Evolutionary conservation across 371 early-diverging fungal species (phyloP), one percentile per base, ranked within the genome.

Genomic region (Mortierella sp.): DNA sequence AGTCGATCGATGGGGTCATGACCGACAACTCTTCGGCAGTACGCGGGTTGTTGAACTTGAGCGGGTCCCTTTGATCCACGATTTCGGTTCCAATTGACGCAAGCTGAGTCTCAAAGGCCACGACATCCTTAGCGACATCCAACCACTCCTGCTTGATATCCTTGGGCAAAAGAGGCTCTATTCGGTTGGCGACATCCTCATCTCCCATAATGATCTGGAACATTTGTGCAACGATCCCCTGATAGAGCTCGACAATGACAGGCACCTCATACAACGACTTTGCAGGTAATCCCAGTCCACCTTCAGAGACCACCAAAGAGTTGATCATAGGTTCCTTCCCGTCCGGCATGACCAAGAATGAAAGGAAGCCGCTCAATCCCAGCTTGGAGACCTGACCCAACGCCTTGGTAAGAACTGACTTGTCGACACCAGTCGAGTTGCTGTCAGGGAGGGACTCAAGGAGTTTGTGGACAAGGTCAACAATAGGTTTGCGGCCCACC

Each of bases 401-500:
- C 65, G 29, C 35, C 35, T 11, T 56, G 14, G 88, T 75, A 3
- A 68, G 88, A 51, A 29, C 79, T 8, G 54, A 29, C 38, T 41
- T 76, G 41, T 46, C 46, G 14, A 29, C 16, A 16, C 29, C 11
- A 65, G 63, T 18, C 5, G 54, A 38, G 18, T n/a, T 38, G 16
- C 21, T 54, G 1, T 29, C 70, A 1, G 88, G 79, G 56, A 82
- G 90, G 5, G 84, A 11, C 18, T 87, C 70, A 3, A 71, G 54
- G 24, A 93, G 32, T 24, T 87, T 70, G 21, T 77, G 72, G 5
- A 93, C 63, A 10, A 92, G 58, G 27, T 88, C 87, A 0, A 76
- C 32, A 4, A 93, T 51, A 16, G 92, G 92, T n/a, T 82, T 63
- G 0, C 90, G 81, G 2, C 93, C 92, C 27, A 77, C 80, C 35